Evolutionary conservation across 495 filamentous ascomycete species (phyloP).

Genomic region (Xylaria nigripes): DNA sequence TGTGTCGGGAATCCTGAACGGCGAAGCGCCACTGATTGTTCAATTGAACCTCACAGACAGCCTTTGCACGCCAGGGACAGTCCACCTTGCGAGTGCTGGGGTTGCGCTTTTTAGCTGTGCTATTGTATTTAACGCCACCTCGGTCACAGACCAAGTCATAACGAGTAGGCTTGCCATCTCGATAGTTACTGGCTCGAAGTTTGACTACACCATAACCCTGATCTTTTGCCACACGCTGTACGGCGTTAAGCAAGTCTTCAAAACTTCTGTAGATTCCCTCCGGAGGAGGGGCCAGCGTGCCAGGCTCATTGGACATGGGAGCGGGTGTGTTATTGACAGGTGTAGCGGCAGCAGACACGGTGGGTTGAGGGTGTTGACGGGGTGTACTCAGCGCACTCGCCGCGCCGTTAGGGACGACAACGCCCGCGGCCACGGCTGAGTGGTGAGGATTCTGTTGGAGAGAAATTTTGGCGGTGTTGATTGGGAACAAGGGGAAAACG

Average conservation of each 20-base stretch:
- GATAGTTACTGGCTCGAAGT: constrained; percentile 44
- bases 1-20: constrained; percentile 39
- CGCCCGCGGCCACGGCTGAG: constrained; percentile 26
- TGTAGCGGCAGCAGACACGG: constrained; percentile 19
- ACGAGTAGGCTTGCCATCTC: constrained; percentile 42
- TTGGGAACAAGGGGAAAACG: constrained; percentile 3
- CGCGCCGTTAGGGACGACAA: constrained; percentile 26
- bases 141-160: constrained; percentile 47
- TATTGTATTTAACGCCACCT: constrained; percentile 46
- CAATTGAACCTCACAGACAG: constrained; percentile 44
- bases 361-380: constrained; percentile 21
- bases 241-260: constrained; percentile 36
- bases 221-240: constrained; percentile 40
- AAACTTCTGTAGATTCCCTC: constrained; percentile 40
- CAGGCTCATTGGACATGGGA: constrained; percentile 22
- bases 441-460: constrained; percentile 22
- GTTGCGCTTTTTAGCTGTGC: constrained; percentile 46
- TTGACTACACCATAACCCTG: constrained; percentile 45
- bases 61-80: constrained; percentile 45
- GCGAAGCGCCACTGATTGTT: constrained; percentile 44
- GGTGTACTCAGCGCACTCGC: constrained; percentile 31
- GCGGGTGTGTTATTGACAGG: constrained; percentile 22
- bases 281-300: constrained; percentile 36
- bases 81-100: constrained; percentile 46
- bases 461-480: constrained; percentile 25